Conservation (phyloP, 176 grass and related monocot species). For the Guadua angustifolia region DNA sequence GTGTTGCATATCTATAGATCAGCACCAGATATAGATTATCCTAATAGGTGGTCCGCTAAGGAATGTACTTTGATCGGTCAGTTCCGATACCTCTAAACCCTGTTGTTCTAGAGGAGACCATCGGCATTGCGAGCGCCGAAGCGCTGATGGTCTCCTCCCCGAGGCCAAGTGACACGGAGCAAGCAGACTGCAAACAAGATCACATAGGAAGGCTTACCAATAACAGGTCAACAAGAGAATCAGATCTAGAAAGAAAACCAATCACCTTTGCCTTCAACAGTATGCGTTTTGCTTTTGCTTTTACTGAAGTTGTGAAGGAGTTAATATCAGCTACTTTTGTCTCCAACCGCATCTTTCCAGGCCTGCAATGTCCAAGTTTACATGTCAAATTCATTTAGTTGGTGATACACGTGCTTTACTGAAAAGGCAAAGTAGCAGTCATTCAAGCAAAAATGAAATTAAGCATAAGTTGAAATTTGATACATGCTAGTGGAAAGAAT, state of each 20-base stretch:
- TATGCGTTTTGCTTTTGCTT: conserved; percentile 70
- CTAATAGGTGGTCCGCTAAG: conserved; percentile 64
- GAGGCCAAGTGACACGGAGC: conserved; percentile 80
- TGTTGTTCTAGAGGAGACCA: conserved; percentile 87
- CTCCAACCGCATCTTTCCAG: conserved; percentile 62
- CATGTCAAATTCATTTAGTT: background rate
- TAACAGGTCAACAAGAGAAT: conserved; percentile 19
- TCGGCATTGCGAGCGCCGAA: conserved; percentile 88
- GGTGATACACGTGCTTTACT: conserved; percentile 19
- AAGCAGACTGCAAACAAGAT: conserved; percentile 68
- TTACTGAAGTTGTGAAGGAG: conserved; percentile 60
- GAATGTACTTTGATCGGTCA: conserved; percentile 73
- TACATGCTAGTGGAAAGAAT: conserved; percentile 22
- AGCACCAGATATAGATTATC: conserved; percentile 57
- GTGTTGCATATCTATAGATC: conserved; percentile 54
- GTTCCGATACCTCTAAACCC: conserved; percentile 67
- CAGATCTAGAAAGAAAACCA: conserved; percentile 25
- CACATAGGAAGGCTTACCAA: conserved; percentile 26
- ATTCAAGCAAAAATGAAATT: conserved; percentile 5
- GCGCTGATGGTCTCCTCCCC: conserved; percentile 73
- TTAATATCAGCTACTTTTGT: conserved; percentile 56
- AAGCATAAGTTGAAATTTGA: conserved; percentile 28
- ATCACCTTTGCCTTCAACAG: conserved; percentile 81
- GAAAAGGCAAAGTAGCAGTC: conserved; percentile 1
- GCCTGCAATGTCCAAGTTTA: conserved; percentile 48